Conservation (phyloP, 1,284 basidiomycete species). For the Moniliella sp. region DNA sequence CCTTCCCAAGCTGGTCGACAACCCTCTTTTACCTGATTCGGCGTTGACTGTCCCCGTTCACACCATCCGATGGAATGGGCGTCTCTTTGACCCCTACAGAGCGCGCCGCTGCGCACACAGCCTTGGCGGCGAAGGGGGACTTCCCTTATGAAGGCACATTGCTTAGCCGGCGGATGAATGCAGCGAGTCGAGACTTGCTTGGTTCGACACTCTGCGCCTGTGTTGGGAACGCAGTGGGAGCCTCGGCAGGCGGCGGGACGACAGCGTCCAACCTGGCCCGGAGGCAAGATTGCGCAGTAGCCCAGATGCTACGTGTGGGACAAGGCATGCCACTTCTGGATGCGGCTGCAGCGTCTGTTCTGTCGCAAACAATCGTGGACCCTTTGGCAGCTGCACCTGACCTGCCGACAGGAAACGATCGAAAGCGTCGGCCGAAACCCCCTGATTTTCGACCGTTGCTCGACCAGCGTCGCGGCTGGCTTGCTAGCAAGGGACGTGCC, state of each 20-base stretch:
- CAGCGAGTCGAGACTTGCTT: too few relatives aligned
- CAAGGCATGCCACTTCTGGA: constrained; percentile 28
- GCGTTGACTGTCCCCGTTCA: too few relatives aligned
- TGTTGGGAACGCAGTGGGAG: constrained; percentile 13
- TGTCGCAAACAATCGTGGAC: constrained; percentile 17
- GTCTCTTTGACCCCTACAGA: constrained; percentile 11
- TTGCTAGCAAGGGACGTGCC: constrained; percentile 5
- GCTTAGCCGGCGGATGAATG: too few relatives aligned
- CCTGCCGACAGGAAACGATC: too few relatives aligned
- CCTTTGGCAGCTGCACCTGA: constrained; percentile 7
- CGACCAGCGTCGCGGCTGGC: too few relatives aligned
- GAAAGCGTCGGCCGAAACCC: too few relatives aligned
- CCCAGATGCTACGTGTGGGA: constrained; percentile 27
- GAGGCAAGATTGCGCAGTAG: constrained; percentile 28
- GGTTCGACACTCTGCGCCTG: constrained; percentile 25
- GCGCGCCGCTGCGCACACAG: constrained; percentile 23
- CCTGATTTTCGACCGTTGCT: too few relatives aligned
- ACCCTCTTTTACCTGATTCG: too few relatives aligned
- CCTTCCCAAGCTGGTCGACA: constrained; percentile 50
- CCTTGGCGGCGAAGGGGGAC: constrained; percentile 22
- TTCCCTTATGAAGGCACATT: constrained; percentile 15
- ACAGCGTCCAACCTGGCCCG: constrained; percentile 13
- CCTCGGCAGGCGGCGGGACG: constrained; percentile 19
- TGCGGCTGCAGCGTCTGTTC: constrained; percentile 22
- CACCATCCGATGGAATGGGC: too few relatives aligned